Percentiles rank a stretch among this genome's conserved stretches.
These are phyloP conservation scores for Colletotrichum spinosum DNA, from an alignment of 2,329 filamentous ascomycete species.

Conservation along the genomic window DNA sequence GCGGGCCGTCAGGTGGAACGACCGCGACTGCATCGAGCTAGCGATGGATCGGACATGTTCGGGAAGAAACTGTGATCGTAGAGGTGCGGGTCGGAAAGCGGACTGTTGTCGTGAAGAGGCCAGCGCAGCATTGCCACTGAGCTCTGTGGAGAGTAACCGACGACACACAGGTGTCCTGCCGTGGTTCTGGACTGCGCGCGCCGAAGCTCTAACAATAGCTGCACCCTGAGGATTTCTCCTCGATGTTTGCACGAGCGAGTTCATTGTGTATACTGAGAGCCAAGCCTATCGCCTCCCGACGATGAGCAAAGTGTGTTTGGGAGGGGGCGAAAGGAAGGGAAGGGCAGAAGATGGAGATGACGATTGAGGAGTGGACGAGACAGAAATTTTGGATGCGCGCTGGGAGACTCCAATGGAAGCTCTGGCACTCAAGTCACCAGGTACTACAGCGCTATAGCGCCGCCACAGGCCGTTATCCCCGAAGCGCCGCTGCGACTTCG, in stretches of 20 bases:
- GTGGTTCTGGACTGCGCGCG: conserved; percentile 50
- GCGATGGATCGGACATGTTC: conserved; percentile 52
- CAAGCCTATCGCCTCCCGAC: conserved; percentile 44
- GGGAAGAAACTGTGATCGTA: conserved; percentile 60
- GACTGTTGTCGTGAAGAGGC: conserved; percentile 43
- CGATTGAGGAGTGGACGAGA: conserved; percentile 43
- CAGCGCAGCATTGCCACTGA: conserved; percentile 42
- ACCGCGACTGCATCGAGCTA: conserved; percentile 48
- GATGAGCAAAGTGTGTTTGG: conserved; percentile 39
- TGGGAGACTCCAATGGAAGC: conserved; percentile 20
- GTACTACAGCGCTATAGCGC: too few species aligned
- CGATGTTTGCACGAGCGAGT: conserved; percentile 54
- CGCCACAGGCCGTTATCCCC: too few species aligned
- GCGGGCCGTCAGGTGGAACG: conserved; percentile 51
- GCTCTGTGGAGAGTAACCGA: conserved; percentile 54
- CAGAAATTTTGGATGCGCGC: conserved; percentile 49
- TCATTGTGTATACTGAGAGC: conserved; percentile 52
- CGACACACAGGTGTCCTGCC: conserved; percentile 61
- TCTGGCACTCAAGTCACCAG: too few species aligned
- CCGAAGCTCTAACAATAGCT: conserved; percentile 55
- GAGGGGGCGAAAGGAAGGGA: conserved; percentile 35
- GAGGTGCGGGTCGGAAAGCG: conserved; percentile 48
- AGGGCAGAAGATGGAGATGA: conserved; percentile 39
- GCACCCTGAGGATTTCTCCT: conserved; percentile 56
- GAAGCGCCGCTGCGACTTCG: conserved; percentile 46